Conservation (phyloP, 2,329 filamentous ascomycete genomes). For the Sordariomycetes sp. region DNA sequence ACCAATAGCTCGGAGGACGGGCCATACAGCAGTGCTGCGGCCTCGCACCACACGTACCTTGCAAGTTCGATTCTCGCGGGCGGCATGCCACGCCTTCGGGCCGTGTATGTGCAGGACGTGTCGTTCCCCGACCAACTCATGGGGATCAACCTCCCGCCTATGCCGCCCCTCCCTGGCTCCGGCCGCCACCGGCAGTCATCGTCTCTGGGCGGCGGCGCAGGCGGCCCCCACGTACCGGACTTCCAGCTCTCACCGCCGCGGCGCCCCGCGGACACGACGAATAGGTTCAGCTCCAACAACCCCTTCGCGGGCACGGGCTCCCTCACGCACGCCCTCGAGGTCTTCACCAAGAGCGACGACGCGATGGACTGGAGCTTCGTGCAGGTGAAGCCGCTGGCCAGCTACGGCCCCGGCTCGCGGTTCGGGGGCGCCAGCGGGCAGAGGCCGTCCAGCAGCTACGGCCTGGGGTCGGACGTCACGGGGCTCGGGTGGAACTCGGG, state of each 20-base stretch:
- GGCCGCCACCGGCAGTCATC: constrained; percentile 9
- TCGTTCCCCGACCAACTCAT: constrained; percentile 73
- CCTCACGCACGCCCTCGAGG: constrained; percentile 44
- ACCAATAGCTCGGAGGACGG: constrained; percentile 46
- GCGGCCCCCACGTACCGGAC: constrained; percentile 19
- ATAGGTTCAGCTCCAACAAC: constrained; percentile 51
- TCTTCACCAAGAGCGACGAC: constrained; percentile 50
- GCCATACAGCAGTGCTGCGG: constrained; percentile 43
- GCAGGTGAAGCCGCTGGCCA: constrained; percentile 26
- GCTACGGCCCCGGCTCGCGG: constrained; percentile 6
- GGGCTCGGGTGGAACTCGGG: constrained; percentile 38
- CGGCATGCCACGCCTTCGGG: constrained; percentile 60
- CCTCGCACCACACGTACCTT: constrained; percentile 75
- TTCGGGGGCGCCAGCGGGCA: constrained; percentile 5
- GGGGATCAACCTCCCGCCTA: constrained; percentile 56
- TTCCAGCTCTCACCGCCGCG: constrained; percentile 13
- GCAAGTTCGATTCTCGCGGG: constrained; percentile 70
- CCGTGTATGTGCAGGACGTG: constrained; percentile 78
- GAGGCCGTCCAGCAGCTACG: constrained; percentile 45
- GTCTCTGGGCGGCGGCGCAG: constrained; percentile 24
- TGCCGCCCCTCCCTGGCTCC: constrained; percentile 21
- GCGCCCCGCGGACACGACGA: constrained; percentile 17
- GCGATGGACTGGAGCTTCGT: constrained; percentile 49
- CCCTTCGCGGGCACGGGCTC: constrained; percentile 34
- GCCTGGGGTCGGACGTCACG: constrained; percentile 40